These are phyloP conservation scores for Aspergillus conjunctus DNA, from an alignment of 495 filamentous ascomycete genomes.

Conservation along the genomic window DNA sequence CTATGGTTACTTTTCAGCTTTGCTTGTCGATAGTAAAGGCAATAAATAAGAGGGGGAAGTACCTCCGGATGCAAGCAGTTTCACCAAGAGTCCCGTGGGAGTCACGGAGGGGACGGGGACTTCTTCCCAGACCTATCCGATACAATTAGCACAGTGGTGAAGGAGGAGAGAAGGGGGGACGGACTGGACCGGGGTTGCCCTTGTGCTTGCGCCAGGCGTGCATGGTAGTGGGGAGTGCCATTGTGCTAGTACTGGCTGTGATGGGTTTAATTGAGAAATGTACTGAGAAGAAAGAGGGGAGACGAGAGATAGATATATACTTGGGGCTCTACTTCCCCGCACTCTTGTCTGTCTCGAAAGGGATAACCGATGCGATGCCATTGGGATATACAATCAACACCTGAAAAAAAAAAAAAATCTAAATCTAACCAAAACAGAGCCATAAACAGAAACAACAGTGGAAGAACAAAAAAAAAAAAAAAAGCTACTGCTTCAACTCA, in stretches of 20 bases:
- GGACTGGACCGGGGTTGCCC: slow-evolving; percentile 22
- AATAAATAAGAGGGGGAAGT: background rate
- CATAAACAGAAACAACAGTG: background rate
- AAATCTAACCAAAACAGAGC: background rate
- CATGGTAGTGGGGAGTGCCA: slow-evolving; percentile 20
- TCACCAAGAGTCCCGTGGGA: slow-evolving; percentile 20
- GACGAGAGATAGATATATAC: background rate
- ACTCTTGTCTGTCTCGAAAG: background rate
- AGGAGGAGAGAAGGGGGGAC: background rate
- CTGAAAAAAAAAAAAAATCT: background rate
- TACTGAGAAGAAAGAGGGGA: background rate
- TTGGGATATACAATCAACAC: slow-evolving; percentile 1
- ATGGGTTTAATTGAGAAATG: no score
- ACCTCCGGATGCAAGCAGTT: slow-evolving; percentile 29
- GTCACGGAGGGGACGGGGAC: slow-evolving; percentile 22
- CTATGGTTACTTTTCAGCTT: background rate
- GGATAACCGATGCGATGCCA: slow-evolving; percentile 11
- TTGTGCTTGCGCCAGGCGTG: slow-evolving; percentile 32
- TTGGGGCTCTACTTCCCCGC: background rate
- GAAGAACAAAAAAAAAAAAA: background rate
- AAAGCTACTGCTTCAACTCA: slow-evolving; percentile 21
- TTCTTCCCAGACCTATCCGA: slow-evolving; percentile 23
- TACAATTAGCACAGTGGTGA: background rate
- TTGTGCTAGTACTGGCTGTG: background rate
- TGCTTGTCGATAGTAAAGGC: background rate